These are phyloP conservation scores for Gonium pectorale DNA, from an alignment of 139 green algal genomes.

Conservation along the genomic window DNA sequence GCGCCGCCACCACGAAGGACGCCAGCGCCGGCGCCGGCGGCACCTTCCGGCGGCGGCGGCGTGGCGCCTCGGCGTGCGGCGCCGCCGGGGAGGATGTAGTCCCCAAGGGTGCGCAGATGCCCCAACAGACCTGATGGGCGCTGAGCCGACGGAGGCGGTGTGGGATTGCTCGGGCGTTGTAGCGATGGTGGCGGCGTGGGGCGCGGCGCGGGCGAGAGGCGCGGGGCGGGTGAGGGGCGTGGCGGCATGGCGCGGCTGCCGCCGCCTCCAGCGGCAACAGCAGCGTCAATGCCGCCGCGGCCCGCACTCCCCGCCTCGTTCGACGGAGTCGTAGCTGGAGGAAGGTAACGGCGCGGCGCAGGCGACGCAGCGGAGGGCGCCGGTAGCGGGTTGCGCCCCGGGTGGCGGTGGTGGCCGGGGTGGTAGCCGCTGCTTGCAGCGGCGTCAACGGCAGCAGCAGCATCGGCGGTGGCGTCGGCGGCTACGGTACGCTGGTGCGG, in stretches of 20 bases:
- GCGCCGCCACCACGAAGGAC: too few species aligned
- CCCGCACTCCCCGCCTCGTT: too few species aligned
- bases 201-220: neutral
- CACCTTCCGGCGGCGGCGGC: neutral
- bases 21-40: neutral
- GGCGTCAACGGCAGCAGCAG: too few species aligned
- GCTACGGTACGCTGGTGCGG: too few species aligned
- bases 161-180: neutral
- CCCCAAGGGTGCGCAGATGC: constrained; percentile 12
- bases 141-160: neutral
- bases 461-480: too few species aligned
- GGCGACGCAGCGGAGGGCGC: too few species aligned
- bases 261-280: neutral
- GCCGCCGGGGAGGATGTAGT: constrained; percentile 2
- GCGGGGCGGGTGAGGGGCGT: neutral
- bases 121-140: neutral
- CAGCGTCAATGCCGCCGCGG: neutral
- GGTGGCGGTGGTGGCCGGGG: too few species aligned
- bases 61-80: neutral
- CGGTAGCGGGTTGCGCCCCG: neutral
- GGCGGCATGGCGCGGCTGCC: neutral
- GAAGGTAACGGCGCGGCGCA: neutral
- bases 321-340: neutral
- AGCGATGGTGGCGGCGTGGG: neutral
- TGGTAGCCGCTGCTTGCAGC: too few species aligned